Evolutionary conservation across 75 land plant genomes (phyloP), one percentile per base, ranked within the genome.

Genomic region (Chamaecyparis obtusa): DNA sequence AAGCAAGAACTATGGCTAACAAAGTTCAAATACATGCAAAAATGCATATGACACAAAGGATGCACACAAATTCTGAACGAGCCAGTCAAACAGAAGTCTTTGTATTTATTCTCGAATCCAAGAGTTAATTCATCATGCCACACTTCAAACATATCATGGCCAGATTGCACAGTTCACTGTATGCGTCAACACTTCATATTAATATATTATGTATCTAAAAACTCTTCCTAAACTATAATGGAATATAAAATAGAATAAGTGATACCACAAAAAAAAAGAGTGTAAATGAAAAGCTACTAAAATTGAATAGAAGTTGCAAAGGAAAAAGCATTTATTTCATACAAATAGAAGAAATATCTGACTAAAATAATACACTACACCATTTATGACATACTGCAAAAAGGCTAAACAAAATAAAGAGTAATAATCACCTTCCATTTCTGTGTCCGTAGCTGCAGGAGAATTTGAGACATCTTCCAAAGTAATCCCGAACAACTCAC

Each of bases 361-460:
- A 74, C 30, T 64, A 33, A 46, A 49, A 81, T 9, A 46, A 16
- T 9, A 44, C 27, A 81, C 33, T n/a, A 21, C 15, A 46, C 3
- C 54, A n/a, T 46, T 33, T 11, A 27, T 46, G 10, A 46, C n/a
- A 30, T 27, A 27, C 48, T 27, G 21, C 69, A 57, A 57, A 57
- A 21, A 27, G 24, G 8, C 6, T 24, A 64, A 64, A 24, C 0
- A 5, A 64, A 21, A 5, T 64, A 9, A 46, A 13, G 3, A 5
- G n/a, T 44, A n/a, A 11, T 3, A 77, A 89, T 51, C 32, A 96
- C 97, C 98, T 94, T 96, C 95, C 94, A 95, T 94, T 44, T 96
- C 95, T 93, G 95, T 92, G 85, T 95, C 98, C 16, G 94, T 91
- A 74, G 72, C 91, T 79, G 87, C 44, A 41, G 89, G 90, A 79